phyloP scores from a whole-genome alignment of 331 rosid species.

The Phaseolus coccineus region DNA sequence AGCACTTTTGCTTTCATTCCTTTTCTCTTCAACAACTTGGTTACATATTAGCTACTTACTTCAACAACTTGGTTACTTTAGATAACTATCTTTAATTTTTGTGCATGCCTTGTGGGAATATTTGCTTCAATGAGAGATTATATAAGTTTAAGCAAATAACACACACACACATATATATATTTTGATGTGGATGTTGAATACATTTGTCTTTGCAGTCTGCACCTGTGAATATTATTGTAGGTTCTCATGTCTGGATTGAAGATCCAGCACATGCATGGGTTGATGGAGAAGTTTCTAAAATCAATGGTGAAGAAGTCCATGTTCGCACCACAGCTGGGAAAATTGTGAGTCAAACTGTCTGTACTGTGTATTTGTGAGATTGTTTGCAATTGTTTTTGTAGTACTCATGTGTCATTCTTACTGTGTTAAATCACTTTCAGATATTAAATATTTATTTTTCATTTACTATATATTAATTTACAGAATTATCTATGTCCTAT shows the following conservation, averaged over 20 bases:
- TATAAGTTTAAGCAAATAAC: conserved; percentile 11
- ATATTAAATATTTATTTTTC: neutral
- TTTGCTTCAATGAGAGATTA: conserved; percentile 18
- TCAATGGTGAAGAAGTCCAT: conserved; percentile 83
- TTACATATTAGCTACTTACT: conserved; percentile 6
- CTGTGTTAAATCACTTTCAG: conserved; percentile 5
- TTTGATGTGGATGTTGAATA: conserved; percentile 38
- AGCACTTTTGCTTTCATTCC: conserved; percentile 34
- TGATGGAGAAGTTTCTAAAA: conserved; percentile 86
- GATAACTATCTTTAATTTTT: neutral
- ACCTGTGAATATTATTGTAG: conserved; percentile 91
- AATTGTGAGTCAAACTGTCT: conserved; percentile 62
- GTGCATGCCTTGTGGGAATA: neutral
- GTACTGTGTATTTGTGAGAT: conserved; percentile 15
- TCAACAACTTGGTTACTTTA: neutral
- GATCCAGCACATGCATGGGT: conserved; percentile 89
- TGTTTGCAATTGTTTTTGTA: conserved; percentile 14
- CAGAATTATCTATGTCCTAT: conserved; percentile 8
- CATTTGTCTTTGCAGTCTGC: conserved; percentile 74
- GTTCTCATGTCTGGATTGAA: conserved; percentile 98
- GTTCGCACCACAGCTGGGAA: conserved; percentile 69
- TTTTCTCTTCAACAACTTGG: conserved; percentile 4
- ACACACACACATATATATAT: neutral
- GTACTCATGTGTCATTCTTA: conserved; percentile 15
- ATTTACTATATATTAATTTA: conserved; percentile 10